phyloP scores from a whole-genome alignment of 495 filamentous ascomycete genomes.

The Penicillium salamii region DNA sequence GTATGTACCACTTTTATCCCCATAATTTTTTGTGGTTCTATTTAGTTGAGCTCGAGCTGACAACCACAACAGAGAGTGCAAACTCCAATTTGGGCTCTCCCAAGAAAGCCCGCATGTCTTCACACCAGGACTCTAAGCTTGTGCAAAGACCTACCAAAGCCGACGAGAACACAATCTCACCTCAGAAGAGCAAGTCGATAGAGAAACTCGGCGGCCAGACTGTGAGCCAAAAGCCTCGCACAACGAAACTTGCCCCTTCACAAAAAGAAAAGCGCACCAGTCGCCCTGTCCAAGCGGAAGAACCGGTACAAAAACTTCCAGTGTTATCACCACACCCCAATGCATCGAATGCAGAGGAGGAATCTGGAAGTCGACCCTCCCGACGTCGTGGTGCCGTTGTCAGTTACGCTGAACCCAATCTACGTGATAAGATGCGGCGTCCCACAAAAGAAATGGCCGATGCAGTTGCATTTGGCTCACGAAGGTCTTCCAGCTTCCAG shows the following conservation, averaged over 20 bases:
- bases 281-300: slow-evolving; percentile 10
- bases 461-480: slow-evolving; percentile 57
- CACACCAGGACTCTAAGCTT: slow-evolving; percentile 14
- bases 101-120: slow-evolving; percentile 18
- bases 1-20: slow-evolving; percentile 35
- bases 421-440: slow-evolving; percentile 84
- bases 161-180: slow-evolving; percentile 16
- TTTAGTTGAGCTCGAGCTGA: slow-evolving; percentile 15
- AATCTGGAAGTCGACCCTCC: slow-evolving; percentile 51
- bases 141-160: not conserved
- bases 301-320: slow-evolving; percentile 1
- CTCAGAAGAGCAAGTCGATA: slow-evolving; percentile 13
- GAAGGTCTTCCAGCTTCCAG: slow-evolving; percentile 32
- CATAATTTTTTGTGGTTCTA: not conserved
- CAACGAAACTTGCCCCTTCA: not conserved
- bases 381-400: slow-evolving; percentile 64
- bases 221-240: slow-evolving; percentile 10
- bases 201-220: slow-evolving; percentile 5
- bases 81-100: slow-evolving; percentile 44
- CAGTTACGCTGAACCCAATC: slow-evolving; percentile 83
- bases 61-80: slow-evolving; percentile 45
- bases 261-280: slow-evolving; percentile 18
- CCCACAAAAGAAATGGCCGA: slow-evolving; percentile 71
- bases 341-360: slow-evolving; percentile 2
- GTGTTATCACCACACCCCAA: slow-evolving; percentile 3